phyloP scores from a whole-genome alignment of 2,329 filamentous ascomycete species.

The Acarospora socialis region DNA sequence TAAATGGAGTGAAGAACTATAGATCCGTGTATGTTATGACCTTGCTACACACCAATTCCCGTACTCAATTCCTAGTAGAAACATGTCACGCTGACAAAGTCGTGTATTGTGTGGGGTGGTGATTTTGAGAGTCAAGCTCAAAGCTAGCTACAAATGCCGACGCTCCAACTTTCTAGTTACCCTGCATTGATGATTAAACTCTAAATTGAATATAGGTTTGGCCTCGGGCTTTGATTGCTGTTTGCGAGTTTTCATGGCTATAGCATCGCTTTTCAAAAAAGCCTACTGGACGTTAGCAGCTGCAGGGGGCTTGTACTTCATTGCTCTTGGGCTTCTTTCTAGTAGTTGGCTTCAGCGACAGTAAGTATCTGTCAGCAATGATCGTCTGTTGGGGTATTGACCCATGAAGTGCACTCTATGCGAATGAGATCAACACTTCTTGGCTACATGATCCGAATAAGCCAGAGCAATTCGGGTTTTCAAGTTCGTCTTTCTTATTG shows the following conservation, averaged over 20 bases:
- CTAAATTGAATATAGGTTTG: too few relatives aligned
- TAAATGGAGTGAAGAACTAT: too few relatives aligned
- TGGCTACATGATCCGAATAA: constrained; percentile 59
- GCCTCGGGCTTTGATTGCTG: too few relatives aligned
- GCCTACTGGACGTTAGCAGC: constrained; percentile 43
- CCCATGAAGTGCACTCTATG: constrained; percentile 57
- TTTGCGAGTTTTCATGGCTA: constrained; percentile 23
- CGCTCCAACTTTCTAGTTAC: too few relatives aligned
- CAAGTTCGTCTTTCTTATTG: constrained; percentile 26
- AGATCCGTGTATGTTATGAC: too few relatives aligned
- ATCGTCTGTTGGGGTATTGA: not conserved
- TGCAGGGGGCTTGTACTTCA: constrained; percentile 49
- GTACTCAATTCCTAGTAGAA: too few relatives aligned
- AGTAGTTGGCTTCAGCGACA: constrained; percentile 64
- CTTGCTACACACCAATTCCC: too few relatives aligned
- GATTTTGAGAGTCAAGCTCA: too few relatives aligned
- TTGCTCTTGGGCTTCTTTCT: constrained; percentile 50
- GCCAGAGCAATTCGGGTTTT: constrained; percentile 75
- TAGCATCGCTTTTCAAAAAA: constrained; percentile 34
- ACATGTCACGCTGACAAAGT: too few relatives aligned
- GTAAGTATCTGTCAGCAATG: constrained; percentile 36
- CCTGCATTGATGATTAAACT: too few relatives aligned
- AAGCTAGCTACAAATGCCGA: too few relatives aligned
- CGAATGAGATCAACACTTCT: constrained; percentile 61
- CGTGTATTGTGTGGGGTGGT: too few relatives aligned